Base-by-base conservation (phyloP, 2,329 filamentous ascomycete genomes). In the Pseudopyricularia javanii region DNA sequence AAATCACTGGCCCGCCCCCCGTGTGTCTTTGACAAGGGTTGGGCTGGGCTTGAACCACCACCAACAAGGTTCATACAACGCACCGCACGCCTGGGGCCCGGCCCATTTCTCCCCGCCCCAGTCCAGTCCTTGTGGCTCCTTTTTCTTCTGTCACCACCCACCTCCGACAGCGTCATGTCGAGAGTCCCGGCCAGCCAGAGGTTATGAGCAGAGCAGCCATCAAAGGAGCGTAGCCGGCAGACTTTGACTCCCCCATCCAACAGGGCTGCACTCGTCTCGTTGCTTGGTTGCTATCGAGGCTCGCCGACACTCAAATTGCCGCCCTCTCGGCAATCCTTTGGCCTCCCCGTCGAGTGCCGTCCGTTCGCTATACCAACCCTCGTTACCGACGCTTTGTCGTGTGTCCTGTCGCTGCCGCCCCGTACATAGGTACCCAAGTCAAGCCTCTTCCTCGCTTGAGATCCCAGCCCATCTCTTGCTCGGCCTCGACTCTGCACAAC, bases 341-440 rank as follows among this genome's bases (percentile, higher is more conserved):
- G 50, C 37, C 50, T 52, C 50, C 37, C 45, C 28, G 33, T 50
- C 24, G 52, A 53, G 47, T 24, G 47, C 52, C 30, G 47, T 53
- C 52, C 52, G 35, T 45, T 53, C 52, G 52, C 52, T 53, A 47
- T 30, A n/a, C 30, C 47, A 28, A n/a, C 33, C 26, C 17, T 17
- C 47, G 14, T 15, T 32, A 11, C 28, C 33, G 17, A 22, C n/a
- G n/a, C n/a, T n/a, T 49, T 17, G 26, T 28, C 7, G 11, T 49
- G 17, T 34, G 24, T 17, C 47, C 7, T 9, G 12, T 32, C 47
- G 17, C 47, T 22, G 6, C 17, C 47, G 28, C 22, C 22, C 15
- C 47, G 15, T 22, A 15, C 15, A 49, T 12, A 32, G 26, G 9
- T 28, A 3, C 22, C 26, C 47, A 30, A 30, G 17, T 48, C 45